Conservation (phyloP, 2,329 filamentous ascomycete genomes). For the Exophiala viscosa region DNA sequence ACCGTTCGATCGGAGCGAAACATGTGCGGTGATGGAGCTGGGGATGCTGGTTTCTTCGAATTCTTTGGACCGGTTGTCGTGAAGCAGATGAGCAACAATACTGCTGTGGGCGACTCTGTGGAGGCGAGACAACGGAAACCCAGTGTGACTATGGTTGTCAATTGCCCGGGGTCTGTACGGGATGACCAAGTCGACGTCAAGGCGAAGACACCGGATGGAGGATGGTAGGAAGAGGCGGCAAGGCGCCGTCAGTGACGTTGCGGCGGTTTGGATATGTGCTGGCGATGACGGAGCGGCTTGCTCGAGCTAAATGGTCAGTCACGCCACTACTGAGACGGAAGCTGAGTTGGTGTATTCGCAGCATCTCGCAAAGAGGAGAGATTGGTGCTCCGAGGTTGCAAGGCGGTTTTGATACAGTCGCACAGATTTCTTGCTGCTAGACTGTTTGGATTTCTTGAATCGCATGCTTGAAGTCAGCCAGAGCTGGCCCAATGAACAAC, state of each 20-base stretch:
- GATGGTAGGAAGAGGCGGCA: slow-evolving; percentile 8
- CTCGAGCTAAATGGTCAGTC: background rate
- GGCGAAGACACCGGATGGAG: slow-evolving; percentile 20
- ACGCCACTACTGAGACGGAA: background rate
- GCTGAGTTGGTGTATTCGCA: background rate
- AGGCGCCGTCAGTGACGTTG: background rate
- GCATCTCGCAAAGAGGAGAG: background rate
- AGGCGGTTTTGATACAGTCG: background rate
- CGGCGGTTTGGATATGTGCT: background rate
- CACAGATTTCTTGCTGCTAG: background rate
- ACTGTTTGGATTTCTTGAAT: background rate
- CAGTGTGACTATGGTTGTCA: slow-evolving; percentile 16
- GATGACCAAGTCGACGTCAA: slow-evolving; percentile 33
- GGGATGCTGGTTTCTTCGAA: slow-evolving; percentile 2
- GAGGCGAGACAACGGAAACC: slow-evolving; percentile 23
- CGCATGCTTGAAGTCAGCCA: background rate
- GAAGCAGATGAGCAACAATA: slow-evolving; percentile 25
- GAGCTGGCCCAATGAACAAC: background rate
- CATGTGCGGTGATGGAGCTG: slow-evolving; percentile 11
- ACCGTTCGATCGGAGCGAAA: slow-evolving; percentile 13
- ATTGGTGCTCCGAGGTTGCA: background rate
- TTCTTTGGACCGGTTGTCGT: slow-evolving; percentile 5
- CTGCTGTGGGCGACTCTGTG: slow-evolving; percentile 13
- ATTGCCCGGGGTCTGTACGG: background rate
- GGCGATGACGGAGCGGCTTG: too few species aligned